Base-by-base conservation (phyloP, 768 basidiomycete species). In the Phanerochaete carnosa region DNA sequence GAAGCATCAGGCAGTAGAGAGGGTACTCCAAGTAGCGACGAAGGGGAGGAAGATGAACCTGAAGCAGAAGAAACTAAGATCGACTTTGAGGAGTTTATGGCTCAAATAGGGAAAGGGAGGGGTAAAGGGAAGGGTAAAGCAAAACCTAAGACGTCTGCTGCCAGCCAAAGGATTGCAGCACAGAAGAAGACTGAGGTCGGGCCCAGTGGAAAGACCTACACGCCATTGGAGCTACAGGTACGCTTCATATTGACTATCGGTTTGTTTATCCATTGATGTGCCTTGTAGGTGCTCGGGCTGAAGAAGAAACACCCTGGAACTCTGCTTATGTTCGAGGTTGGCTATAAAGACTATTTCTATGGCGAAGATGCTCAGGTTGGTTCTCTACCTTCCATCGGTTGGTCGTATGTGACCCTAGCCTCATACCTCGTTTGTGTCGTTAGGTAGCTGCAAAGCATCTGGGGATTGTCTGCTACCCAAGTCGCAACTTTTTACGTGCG, bases 281-380 rank as follows among this genome's bases (percentile, higher is more conserved):
- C 50, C 2, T 51, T 37, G 1, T 32, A 65, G 66, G 64, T 71
- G 4, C 61, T 62, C 23, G 64, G 80, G 57, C 74, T 94, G 13
- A 90, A 92, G 73, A 75, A 77, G 57, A 82, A 86, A 22, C 78
- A 92, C 70, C 79, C 81, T 1, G 89, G 81, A 12, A 84, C 84
- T 3, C 63, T 95, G 35, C 76, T 95, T 13, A 85, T 94, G 81
- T 76, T 95, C 25, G 88, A 94, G 70, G 85, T 89, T 29, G 93
- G 93, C 4, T 95, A 95, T 72, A 94, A 89, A 71, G 89, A 86
- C 70, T 83, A 79, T 56, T 94, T 95, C 71, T 94, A 87, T 66
- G 88, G 85, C 52, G 87, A 94, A 23, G 94, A 95, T 67, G 94
- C 94, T 0, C 84, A 85, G 78, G 91, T 87, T 54, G 39, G 70